phyloP scores from a whole-genome alignment of 1,139 yeast species.

The Saccharomyces hybrid region DNA sequence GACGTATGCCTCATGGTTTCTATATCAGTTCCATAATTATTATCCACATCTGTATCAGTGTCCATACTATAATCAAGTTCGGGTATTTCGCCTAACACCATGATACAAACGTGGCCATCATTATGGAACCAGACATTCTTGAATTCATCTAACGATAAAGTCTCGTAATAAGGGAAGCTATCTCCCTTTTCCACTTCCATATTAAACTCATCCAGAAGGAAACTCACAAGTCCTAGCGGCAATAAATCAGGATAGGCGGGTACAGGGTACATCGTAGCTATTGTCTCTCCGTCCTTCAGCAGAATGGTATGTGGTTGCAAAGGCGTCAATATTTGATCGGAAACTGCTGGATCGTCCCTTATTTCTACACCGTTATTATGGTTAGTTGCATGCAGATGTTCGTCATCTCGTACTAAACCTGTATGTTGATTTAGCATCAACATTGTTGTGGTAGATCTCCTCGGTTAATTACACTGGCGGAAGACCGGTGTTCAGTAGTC shows the following conservation, averaged over 20 bases:
- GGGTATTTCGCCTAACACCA: slow-evolving; percentile 73
- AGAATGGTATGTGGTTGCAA: slow-evolving; percentile 50
- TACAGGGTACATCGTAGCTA: slow-evolving; percentile 88
- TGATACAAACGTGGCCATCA: slow-evolving; percentile 66
- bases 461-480: background rate
- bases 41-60: slow-evolving; percentile 10
- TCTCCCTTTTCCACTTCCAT: slow-evolving; percentile 89
- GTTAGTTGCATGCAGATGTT: background rate
- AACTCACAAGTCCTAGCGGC: slow-evolving; percentile 72
- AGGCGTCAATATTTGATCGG: slow-evolving; percentile 14
- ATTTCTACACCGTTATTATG: slow-evolving; percentile 4
- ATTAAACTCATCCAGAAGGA: slow-evolving; percentile 84
- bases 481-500: background rate
- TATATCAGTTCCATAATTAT: slow-evolving; percentile 16
- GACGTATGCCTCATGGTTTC: slow-evolving; percentile 27
- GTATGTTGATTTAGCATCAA: background rate
- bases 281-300: slow-evolving; percentile 79
- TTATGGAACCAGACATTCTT: slow-evolving; percentile 74
- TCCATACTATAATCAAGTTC: slow-evolving; percentile 40
- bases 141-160: slow-evolving; percentile 64
- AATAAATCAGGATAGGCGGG: slow-evolving; percentile 46
- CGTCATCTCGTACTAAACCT: background rate
- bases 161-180: slow-evolving; percentile 76
- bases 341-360: slow-evolving; percentile 8
- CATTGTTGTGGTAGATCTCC: background rate